These are phyloP conservation scores for Oryza rufipogon DNA, from an alignment of 176 grass and related monocot genomes.

Conservation along the genomic window DNA sequence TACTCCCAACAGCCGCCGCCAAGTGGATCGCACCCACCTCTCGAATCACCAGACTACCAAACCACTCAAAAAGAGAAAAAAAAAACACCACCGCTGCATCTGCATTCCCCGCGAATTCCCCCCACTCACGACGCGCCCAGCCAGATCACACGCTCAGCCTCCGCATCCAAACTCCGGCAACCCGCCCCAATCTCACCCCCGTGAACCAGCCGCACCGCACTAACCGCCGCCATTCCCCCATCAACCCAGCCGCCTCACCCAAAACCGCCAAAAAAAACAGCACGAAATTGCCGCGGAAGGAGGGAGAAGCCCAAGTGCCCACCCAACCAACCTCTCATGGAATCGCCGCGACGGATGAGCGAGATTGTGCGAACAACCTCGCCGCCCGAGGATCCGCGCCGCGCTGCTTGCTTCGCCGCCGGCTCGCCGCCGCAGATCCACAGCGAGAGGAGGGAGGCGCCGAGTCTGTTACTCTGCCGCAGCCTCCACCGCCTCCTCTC, in stretches of 20 bases:
- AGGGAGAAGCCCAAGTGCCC: too few species aligned
- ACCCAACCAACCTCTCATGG: slow-evolving; percentile 45
- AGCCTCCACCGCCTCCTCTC: neutral
- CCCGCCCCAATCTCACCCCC: neutral
- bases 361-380: slow-evolving; percentile 39
- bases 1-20: neutral
- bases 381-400: neutral
- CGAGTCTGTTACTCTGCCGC: slow-evolving; percentile 30
- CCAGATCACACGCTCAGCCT: slow-evolving; percentile 12
- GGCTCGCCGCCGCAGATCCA: slow-evolving; percentile 50
- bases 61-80: neutral
- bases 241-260: neutral
- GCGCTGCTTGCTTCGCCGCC: slow-evolving; percentile 1
- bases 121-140: neutral
- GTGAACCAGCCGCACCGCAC: slow-evolving; percentile 8
- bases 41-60: slow-evolving; percentile 2
- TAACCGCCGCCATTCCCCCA: neutral
- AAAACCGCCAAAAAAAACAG: neutral
- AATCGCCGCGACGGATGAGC: neutral
- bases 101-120: slow-evolving; percentile 26
- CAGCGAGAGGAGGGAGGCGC: slow-evolving; percentile 33
- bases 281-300: neutral
- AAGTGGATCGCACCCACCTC: neutral
- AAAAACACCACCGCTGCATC: neutral
- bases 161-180: neutral